Conservation (phyloP, 2,329 filamentous ascomycete genomes). For the Venturia asperata region DNA sequence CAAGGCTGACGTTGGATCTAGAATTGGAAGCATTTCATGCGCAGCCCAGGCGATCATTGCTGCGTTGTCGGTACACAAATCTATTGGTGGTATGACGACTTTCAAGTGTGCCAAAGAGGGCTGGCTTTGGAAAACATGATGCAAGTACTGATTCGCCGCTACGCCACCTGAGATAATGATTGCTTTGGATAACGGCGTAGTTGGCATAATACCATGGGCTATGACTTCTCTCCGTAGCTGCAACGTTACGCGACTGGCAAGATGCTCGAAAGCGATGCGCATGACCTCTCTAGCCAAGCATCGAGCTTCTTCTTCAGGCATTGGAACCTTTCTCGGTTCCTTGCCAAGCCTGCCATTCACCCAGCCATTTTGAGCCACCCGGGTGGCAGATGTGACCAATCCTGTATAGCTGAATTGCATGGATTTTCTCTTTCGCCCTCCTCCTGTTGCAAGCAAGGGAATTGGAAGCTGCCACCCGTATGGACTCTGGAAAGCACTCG, state of each 20-base stretch:
- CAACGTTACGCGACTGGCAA: slow-evolving; percentile 66
- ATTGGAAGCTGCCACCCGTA: slow-evolving; percentile 19
- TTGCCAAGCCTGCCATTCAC: slow-evolving; percentile 28
- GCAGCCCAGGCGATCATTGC: slow-evolving; percentile 96
- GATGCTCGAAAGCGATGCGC: slow-evolving; percentile 78
- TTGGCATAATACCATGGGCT: not conserved
- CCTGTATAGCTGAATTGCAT: slow-evolving; percentile 71
- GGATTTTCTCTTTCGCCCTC: slow-evolving; percentile 32
- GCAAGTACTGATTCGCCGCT: slow-evolving; percentile 74
- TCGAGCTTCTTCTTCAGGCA: slow-evolving; percentile 55
- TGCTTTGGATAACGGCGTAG: slow-evolving; percentile 39
- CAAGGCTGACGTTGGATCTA: not conserved
- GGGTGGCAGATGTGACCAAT: slow-evolving; percentile 46
- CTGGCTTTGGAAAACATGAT: slow-evolving; percentile 46
- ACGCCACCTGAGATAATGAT: slow-evolving; percentile 87
- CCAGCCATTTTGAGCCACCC: slow-evolving; percentile 42
- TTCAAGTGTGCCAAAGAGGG: slow-evolving; percentile 38
- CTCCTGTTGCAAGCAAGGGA: slow-evolving; percentile 28
- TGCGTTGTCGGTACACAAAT: slow-evolving; percentile 87
- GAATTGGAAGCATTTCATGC: slow-evolving; percentile 61
- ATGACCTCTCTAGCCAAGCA: slow-evolving; percentile 67
- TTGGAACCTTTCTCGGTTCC: slow-evolving; percentile 29
- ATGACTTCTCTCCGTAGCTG: slow-evolving; percentile 44
- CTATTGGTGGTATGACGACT: slow-evolving; percentile 66
- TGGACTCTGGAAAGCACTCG: not conserved